Evolutionary conservation across 169 alveolate species (phyloP).

Genomic region (Plasmodium berghei): DNA sequence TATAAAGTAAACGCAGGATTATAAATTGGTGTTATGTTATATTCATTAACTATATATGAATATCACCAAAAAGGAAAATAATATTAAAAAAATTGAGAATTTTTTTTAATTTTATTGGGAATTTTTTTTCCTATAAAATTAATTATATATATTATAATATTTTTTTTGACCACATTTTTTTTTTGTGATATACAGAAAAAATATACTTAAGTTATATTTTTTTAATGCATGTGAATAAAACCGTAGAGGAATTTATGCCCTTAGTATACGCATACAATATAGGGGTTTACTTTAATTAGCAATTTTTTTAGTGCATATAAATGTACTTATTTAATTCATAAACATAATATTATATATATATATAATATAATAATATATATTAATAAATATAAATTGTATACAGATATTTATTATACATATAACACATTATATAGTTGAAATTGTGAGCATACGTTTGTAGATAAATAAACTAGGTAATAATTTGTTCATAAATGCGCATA

Average conservation of each 20-base stretch:
- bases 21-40: background rate
- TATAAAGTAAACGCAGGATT: background rate
- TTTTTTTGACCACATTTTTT: slow-evolving; percentile 24
- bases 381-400: too few relatives aligned
- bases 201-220: background rate
- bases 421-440: background rate
- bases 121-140: background rate
- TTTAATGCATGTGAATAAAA: slow-evolving; percentile 34
- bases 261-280: slow-evolving; percentile 7
- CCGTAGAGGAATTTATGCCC: background rate
- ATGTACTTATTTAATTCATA: background rate
- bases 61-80: background rate
- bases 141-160: slow-evolving; percentile 8
- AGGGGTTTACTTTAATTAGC: background rate
- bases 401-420: background rate
- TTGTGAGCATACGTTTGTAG: too few relatives aligned
- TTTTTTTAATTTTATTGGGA: slow-evolving; percentile 8
- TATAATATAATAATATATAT: too few relatives aligned
- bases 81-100: slow-evolving; percentile 1
- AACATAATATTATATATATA: background rate
- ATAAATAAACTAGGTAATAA: too few relatives aligned
- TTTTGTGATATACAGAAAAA: background rate
- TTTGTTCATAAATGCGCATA: too few relatives aligned
- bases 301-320: background rate
- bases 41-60: background rate